A percentile compares a stretch with the other conserved stretches of the same genome.
phyloP scores from a whole-genome alignment of 1,284 basidiomycete genomes.

The Leucocoprinus gongylophorus region DNA sequence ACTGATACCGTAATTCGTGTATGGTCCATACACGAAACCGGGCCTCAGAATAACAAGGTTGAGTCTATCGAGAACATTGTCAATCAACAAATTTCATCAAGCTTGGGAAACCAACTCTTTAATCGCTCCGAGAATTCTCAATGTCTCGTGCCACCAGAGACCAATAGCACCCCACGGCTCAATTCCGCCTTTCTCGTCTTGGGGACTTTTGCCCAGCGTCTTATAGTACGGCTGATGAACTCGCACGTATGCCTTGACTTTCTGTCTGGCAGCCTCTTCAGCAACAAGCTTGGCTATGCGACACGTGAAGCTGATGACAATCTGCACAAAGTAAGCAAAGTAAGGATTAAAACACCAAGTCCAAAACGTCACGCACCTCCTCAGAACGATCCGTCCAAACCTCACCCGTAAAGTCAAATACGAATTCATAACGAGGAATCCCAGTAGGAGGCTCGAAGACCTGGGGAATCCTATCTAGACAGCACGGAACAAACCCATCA shows the following conservation, averaged over 20 bases:
- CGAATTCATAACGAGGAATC: slow-evolving; percentile 57
- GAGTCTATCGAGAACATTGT: slow-evolving; percentile 38
- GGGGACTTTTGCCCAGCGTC: slow-evolving; percentile 56
- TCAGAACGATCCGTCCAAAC: slow-evolving; percentile 73
- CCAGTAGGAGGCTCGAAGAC: slow-evolving; percentile 67
- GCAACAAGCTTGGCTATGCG: slow-evolving; percentile 65
- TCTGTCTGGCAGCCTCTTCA: slow-evolving; percentile 56
- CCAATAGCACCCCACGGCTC: slow-evolving; percentile 71
- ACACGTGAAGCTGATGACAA: slow-evolving; percentile 76
- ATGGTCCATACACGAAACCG: slow-evolving; percentile 71
- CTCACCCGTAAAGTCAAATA: slow-evolving; percentile 82
- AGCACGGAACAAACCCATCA: slow-evolving; percentile 6
- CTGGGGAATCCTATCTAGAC: slow-evolving; percentile 53
- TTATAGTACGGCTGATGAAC: slow-evolving; percentile 81
- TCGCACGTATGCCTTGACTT: slow-evolving; percentile 72
- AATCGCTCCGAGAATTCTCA: slow-evolving; percentile 71
- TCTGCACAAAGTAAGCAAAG: slow-evolving; percentile 32
- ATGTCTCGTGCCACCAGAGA: slow-evolving; percentile 86
- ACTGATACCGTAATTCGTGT: slow-evolving; percentile 63
- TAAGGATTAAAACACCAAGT: slow-evolving; percentile 10
- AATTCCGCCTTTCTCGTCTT: slow-evolving; percentile 69
- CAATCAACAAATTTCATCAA: slow-evolving; percentile 7
- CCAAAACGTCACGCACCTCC: slow-evolving; percentile 40
- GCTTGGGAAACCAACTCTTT: slow-evolving; percentile 44
- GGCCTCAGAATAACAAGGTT: slow-evolving; percentile 75